phyloP scores from a whole-genome alignment of 2,329 filamentous ascomycete genomes.

The Geosmithia putterillii region DNA sequence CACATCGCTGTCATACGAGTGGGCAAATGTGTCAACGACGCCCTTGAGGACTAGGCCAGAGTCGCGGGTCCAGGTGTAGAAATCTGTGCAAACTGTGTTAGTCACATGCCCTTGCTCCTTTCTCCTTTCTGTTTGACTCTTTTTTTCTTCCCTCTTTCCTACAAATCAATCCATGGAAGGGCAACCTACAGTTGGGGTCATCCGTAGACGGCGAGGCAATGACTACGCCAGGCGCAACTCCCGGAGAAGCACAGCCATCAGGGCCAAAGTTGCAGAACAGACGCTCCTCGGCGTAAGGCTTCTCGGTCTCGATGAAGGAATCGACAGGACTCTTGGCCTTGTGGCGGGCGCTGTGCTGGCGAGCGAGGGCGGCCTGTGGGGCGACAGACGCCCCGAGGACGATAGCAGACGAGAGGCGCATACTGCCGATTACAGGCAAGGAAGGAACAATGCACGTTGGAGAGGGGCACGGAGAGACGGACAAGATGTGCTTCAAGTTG shows the following conservation, averaged over 20 bases:
- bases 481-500: too few relatives aligned
- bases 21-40: slow-evolving; percentile 52
- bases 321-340: slow-evolving; percentile 36
- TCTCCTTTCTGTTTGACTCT: too few relatives aligned
- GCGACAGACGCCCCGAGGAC: too few relatives aligned
- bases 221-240: slow-evolving; percentile 36
- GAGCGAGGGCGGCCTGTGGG: slow-evolving; percentile 36
- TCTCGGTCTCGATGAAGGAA: slow-evolving; percentile 38
- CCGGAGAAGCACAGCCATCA: slow-evolving; percentile 33
- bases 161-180: too few relatives aligned
- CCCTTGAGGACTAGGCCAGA: slow-evolving; percentile 60
- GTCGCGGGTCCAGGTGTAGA: slow-evolving; percentile 70
- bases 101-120: too few relatives aligned
- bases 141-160: too few relatives aligned
- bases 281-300: slow-evolving; percentile 14
- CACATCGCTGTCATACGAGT: slow-evolving; percentile 42
- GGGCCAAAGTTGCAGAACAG: slow-evolving; percentile 38
- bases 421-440: too few relatives aligned
- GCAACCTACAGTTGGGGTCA: slow-evolving; percentile 11
- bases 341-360: slow-evolving; percentile 14
- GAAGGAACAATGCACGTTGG: too few relatives aligned
- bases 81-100: too few relatives aligned
- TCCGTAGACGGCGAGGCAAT: slow-evolving; percentile 42
- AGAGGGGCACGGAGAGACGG: too few relatives aligned
- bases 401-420: too few relatives aligned